Conservation (phyloP, 2,329 filamentous ascomycete species). For the Venturia oleaginea region DNA sequence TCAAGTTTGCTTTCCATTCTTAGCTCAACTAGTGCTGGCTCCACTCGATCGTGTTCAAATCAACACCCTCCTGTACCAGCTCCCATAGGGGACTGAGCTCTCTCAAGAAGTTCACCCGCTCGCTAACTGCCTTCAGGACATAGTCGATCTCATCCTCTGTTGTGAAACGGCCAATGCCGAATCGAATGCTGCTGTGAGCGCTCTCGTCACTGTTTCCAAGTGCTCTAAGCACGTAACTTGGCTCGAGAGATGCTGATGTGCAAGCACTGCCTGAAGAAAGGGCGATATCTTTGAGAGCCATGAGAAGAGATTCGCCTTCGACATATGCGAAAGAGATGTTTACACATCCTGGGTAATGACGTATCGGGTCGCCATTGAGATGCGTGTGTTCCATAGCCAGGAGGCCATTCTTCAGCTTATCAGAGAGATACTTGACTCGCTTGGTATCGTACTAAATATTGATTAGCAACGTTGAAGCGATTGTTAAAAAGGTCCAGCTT, state of each 20-base stretch:
- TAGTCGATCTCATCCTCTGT: slow-evolving; percentile 95
- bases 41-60: slow-evolving; percentile 95
- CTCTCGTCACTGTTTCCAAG: slow-evolving; percentile 95
- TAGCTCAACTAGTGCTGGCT: slow-evolving; percentile 66
- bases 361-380: slow-evolving; percentile 74
- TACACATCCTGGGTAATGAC: slow-evolving; percentile 92
- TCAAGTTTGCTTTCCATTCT: background rate
- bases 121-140: slow-evolving; percentile 84
- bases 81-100: slow-evolving; percentile 97
- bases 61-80: slow-evolving; percentile 91
- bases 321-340: slow-evolving; percentile 99
- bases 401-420: slow-evolving; percentile 73
- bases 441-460: slow-evolving; percentile 73
- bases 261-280: slow-evolving; percentile 94
- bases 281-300: slow-evolving; percentile 97
- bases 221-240: slow-evolving; percentile 89
- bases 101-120: slow-evolving; percentile 83
- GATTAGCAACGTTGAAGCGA: slow-evolving; percentile 15
- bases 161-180: slow-evolving; percentile 94
- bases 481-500: slow-evolving; percentile 35
- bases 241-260: slow-evolving; percentile 92
- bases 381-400: slow-evolving; percentile 84
- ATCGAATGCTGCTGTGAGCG: slow-evolving; percentile 94
- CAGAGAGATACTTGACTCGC: slow-evolving; percentile 72
- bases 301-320: slow-evolving; percentile 92